A percentile compares a stretch with the other conserved stretches of the same genome.
These are phyloP conservation scores for Closterium sp. DNA, from an alignment of 139 green algal species.

Conservation along the genomic window DNA sequence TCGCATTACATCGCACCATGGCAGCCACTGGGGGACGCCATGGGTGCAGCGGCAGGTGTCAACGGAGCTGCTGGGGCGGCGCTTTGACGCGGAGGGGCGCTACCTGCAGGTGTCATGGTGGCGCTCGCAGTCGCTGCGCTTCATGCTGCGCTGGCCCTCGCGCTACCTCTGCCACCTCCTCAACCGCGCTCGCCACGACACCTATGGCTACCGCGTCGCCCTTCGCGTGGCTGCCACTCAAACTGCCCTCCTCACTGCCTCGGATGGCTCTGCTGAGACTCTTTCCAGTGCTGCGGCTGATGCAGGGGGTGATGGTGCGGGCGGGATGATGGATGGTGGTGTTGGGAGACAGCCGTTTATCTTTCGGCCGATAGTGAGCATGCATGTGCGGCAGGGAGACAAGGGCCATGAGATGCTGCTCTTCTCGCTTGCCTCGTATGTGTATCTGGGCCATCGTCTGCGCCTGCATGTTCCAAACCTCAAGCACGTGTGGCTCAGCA, in stretches of 20 bases:
- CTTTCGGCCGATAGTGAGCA: constrained; percentile 12
- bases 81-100: neutral
- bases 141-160: constrained; percentile 26
- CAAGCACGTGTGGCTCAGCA: constrained; percentile 20
- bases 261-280: neutral
- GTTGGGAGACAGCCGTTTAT: neutral
- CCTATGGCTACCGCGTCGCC: constrained; percentile 6
- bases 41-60: neutral
- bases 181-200: constrained; percentile 25
- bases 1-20: neutral
- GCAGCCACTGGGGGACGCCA: neutral
- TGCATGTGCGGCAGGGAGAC: constrained; percentile 29
- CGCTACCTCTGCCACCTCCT: constrained; percentile 15
- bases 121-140: constrained; percentile 29
- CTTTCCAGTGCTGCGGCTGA: neutral
- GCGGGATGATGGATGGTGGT: neutral
- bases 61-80: neutral
- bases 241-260: neutral
- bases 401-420: constrained; percentile 25
- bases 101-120: constrained; percentile 20
- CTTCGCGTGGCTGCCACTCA: neutral
- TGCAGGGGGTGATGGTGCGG: neutral
- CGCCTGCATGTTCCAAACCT: constrained; percentile 9
- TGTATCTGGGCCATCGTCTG: neutral
- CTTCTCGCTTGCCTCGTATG: neutral